Evolutionary conservation across 306 rosid genomes (phyloP).

Genomic region (Rubus idaeus): DNA sequence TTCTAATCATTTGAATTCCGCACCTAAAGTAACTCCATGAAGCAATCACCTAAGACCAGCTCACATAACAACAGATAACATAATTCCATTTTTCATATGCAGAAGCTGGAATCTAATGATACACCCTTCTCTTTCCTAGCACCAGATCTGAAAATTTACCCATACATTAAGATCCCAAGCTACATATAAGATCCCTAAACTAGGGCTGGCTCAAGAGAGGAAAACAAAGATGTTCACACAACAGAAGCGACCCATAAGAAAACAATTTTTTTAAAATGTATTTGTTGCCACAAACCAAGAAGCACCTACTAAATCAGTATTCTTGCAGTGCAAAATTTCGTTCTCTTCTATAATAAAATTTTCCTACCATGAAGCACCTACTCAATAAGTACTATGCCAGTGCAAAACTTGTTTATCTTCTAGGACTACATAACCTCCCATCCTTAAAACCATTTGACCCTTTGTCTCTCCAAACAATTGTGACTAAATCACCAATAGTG

Average conservation of each 20-base stretch:
- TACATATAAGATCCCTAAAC: background rate
- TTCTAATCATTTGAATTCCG: background rate
- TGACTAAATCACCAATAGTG: background rate
- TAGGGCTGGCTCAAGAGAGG: background rate
- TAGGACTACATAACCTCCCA: background rate
- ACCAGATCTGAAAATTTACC: background rate
- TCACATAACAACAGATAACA: background rate
- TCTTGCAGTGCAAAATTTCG: background rate
- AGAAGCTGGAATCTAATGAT: background rate
- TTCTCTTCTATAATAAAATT: background rate
- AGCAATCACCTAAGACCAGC: background rate
- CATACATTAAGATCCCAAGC: constrained; percentile 4
- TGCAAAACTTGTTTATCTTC: background rate
- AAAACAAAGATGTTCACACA: background rate
- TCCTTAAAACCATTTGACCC: background rate
- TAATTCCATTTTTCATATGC: background rate
- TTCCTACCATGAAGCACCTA: background rate
- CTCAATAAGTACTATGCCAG: background rate
- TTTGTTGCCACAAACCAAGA: background rate
- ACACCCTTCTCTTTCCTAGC: background rate
- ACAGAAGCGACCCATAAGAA: background rate
- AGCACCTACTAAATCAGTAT: background rate
- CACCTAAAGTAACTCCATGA: background rate
- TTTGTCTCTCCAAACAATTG: background rate
- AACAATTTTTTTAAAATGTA: background rate